Evolutionary conservation across 2,329 filamentous ascomycete genomes (phyloP), one percentile per base, ranked within the genome.

Genomic region (Rutstroemia sp.): DNA sequence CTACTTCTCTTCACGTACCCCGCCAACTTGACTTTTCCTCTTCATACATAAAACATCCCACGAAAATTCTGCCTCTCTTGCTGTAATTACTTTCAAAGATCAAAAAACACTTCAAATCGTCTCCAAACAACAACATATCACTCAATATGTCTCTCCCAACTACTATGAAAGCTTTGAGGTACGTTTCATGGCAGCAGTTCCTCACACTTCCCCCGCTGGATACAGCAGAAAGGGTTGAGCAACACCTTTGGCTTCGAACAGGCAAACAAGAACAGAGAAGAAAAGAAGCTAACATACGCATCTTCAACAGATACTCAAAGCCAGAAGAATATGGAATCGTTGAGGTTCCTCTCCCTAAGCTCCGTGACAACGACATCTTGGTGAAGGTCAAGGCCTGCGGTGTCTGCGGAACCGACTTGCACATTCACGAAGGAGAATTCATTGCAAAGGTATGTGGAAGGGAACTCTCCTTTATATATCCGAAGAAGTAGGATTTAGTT

Each of bases 401-500:
- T 74, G 80, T 85, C 60, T 85, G 67, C 50, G 71, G 71, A 61
- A 73, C 72, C 56, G 65, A 65, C 61, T 61, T 75, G 69, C 81
- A 85, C 66, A 84, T 83, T 65, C 83, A 87, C 66, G 81, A 87
- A 69, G 85, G 85, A 66, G 83, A 87, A 72, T 88, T 88, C 63
- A 72, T 79, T 64, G 75, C 76, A 65, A 77, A 77, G 71, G 75
- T 77, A 70, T 58, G 71, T 57, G 49, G 34, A 25, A 51, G 37
- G 10, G 9, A 27, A 14, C n/a, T 25, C 14, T 18, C 56, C 54
- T 59, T 61, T 60, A 60, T 62, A 64, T 62, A 59, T 58, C 37
- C 37, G 10, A 49, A 38, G 41, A 12, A 5, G 10, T 18, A 21
- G 16, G 49, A 41, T 37, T 23, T 37, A 25, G 47, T 37, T 37